A percentile compares a stretch with the other conserved stretches of the same genome.
phyloP scores from a whole-genome alignment of 78 protist species.

The Corallochytrium limacisporum region DNA sequence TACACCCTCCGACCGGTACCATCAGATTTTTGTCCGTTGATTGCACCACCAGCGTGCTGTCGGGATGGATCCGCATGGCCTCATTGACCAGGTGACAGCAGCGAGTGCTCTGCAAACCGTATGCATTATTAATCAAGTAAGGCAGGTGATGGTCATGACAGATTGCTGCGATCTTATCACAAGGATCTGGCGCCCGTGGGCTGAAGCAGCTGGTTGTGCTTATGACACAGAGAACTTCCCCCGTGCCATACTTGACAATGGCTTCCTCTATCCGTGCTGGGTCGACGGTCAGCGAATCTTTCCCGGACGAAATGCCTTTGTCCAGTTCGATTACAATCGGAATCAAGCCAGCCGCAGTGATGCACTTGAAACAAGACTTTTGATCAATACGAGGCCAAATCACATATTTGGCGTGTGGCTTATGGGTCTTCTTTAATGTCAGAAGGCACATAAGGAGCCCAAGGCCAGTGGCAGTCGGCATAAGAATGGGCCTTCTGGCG shows the following conservation, averaged over 20 bases:
- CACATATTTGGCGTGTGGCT: conserved; percentile 36
- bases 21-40: conserved; percentile 95
- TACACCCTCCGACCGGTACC: conserved; percentile 98
- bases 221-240: conserved; percentile 65
- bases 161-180: conserved; percentile 58
- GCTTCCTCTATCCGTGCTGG: conserved; percentile 8
- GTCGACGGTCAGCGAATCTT: conserved; percentile 42
- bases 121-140: conserved; percentile 95
- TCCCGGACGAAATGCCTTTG: not conserved
- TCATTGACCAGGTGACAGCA: conserved; percentile 21
- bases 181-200: conserved; percentile 84
- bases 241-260: conserved; percentile 41
- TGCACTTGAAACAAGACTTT: conserved; percentile 90
- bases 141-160: conserved; percentile 54
- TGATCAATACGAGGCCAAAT: conserved; percentile 97
- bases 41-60: conserved; percentile 80
- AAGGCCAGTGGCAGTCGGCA: conserved; percentile 97
- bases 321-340: conserved; percentile 49
- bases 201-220: conserved; percentile 93
- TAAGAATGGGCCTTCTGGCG: conserved; percentile 19
- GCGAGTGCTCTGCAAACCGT: conserved; percentile 76
- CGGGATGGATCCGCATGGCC: conserved; percentile 41
- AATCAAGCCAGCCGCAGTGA: conserved; percentile 62
- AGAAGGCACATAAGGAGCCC: conserved; percentile 57
- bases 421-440: conserved; percentile 25